These are phyloP conservation scores for Penicillium verhagenii DNA, from an alignment of 495 filamentous ascomycete species.

Conservation along the genomic window DNA sequence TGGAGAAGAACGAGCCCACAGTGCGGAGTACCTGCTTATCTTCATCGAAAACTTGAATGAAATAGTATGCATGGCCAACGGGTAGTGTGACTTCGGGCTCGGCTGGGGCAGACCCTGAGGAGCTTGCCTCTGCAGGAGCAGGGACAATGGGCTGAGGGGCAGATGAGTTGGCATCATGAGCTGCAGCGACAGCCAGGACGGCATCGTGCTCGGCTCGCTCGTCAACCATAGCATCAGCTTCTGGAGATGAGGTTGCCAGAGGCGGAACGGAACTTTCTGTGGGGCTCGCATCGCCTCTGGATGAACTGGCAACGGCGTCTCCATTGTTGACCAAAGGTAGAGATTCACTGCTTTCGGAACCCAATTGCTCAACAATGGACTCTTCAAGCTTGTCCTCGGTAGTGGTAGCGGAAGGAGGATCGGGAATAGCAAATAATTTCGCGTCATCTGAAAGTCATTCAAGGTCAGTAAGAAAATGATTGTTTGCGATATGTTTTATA, in stretches of 20 bases:
- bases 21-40: conserved; percentile 47
- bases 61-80: conserved; percentile 46
- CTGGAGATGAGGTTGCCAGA: conserved; percentile 11
- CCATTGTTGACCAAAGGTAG: conserved; percentile 16
- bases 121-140: neutral
- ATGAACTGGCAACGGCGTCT: conserved; percentile 37
- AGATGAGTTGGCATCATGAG: conserved; percentile 12
- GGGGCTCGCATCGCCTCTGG: conserved; percentile 9
- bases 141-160: neutral
- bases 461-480: conserved; percentile 1
- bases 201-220: conserved; percentile 22
- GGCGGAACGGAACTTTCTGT: neutral
- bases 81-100: conserved; percentile 23
- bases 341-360: conserved; percentile 24
- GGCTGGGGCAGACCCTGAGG: neutral
- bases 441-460: conserved; percentile 30
- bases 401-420: conserved; percentile 27
- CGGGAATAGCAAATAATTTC: conserved; percentile 44
- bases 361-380: conserved; percentile 27
- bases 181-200: conserved; percentile 25
- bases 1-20: conserved; percentile 53
- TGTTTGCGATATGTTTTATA: neutral
- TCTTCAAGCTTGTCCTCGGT: conserved; percentile 39
- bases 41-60: conserved; percentile 52
- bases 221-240: conserved; percentile 8